Conservation (phyloP, 176 grass and related monocot genomes). For the Chrysopogon serrulatus region DNA sequence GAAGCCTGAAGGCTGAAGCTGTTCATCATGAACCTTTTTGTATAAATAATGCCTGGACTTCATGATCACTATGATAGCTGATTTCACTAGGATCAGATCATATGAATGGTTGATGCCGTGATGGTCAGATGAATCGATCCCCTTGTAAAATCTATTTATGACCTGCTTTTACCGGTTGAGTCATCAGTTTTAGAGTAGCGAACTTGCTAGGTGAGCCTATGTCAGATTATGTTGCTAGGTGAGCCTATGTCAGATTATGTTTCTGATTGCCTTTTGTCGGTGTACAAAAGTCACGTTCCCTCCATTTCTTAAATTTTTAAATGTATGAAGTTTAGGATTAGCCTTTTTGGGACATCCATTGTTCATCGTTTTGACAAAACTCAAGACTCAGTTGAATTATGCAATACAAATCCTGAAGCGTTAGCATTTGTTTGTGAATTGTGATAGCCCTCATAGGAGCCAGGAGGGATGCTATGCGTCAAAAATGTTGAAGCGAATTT, state of each 20-base stretch:
- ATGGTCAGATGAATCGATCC: background rate
- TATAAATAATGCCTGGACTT: background rate
- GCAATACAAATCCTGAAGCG: background rate
- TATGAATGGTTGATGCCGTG: background rate
- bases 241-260: background rate
- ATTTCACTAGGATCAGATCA: background rate
- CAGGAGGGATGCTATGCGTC: background rate
- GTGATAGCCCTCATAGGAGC: background rate
- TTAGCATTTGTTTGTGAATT: background rate
- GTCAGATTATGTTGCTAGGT: background rate
- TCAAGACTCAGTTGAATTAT: background rate
- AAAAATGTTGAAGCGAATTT: background rate
- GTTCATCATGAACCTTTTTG: background rate
- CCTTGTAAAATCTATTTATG: background rate
- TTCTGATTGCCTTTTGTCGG: background rate
- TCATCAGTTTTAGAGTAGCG: background rate
- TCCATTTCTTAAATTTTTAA: background rate
- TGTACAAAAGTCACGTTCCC: background rate
- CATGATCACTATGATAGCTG: background rate
- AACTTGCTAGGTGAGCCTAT: background rate
- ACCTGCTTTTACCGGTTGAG: background rate
- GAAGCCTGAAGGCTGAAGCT: slow-evolving; percentile 47
- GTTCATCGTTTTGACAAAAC: background rate
- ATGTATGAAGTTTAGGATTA: background rate
- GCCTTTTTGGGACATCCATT: background rate